phyloP scores from a whole-genome alignment of 345 rosid genomes.

The Excoecaria cochinchinensis region DNA sequence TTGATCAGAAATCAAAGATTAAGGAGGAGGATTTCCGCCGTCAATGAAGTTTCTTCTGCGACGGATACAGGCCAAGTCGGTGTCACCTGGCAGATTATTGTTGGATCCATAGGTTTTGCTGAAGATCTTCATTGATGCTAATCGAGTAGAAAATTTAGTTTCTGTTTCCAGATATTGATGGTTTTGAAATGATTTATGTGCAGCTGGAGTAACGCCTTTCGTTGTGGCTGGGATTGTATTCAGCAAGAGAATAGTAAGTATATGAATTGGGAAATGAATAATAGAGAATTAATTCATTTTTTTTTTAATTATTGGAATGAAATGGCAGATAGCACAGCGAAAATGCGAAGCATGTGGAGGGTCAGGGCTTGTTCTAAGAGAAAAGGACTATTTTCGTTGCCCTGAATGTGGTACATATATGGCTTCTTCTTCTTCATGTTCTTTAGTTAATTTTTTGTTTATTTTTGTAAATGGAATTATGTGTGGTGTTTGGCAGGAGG shows the following conservation, averaged over 20 bases:
- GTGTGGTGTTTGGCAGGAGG: slow-evolving; percentile 50
- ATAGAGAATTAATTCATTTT: too few species aligned
- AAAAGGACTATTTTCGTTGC: slow-evolving; percentile 58
- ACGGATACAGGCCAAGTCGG: slow-evolving; percentile 43
- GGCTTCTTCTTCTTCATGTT: neutral
- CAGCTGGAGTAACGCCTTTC: slow-evolving; percentile 81
- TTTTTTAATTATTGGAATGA: neutral
- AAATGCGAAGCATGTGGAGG: slow-evolving; percentile 73
- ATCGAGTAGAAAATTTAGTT: neutral
- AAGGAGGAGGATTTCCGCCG: slow-evolving; percentile 27
- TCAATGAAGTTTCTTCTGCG: slow-evolving; percentile 37
- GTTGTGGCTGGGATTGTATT: slow-evolving; percentile 88
- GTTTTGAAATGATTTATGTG: neutral
- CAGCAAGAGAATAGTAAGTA: slow-evolving; percentile 78
- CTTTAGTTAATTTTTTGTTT: too few species aligned
- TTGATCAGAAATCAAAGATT: slow-evolving; percentile 15
- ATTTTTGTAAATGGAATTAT: too few species aligned
- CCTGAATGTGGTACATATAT: slow-evolving; percentile 47
- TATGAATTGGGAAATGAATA: too few species aligned
- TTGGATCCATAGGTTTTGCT: slow-evolving; percentile 60
- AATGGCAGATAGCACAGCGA: slow-evolving; percentile 65
- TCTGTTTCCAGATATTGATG: neutral
- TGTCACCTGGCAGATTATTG: slow-evolving; percentile 73
- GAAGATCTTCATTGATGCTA: neutral
- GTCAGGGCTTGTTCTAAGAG: slow-evolving; percentile 63